These are phyloP conservation scores for Erysimum cheiri DNA, from an alignment of 441 rosid species.

Conservation along the genomic window DNA sequence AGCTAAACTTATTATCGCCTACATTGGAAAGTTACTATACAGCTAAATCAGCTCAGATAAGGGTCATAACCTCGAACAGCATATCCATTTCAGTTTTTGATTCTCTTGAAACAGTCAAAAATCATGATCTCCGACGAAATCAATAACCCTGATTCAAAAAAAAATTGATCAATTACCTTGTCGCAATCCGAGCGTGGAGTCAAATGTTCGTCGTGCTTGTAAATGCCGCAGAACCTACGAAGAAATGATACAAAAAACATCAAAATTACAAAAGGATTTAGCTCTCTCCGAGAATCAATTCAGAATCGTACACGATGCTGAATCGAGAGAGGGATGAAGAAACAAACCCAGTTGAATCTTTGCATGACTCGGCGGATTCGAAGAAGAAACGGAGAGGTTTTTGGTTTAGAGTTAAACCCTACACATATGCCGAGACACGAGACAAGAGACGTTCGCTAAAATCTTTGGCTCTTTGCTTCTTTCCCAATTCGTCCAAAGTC, in stretches of 20 bases:
- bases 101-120: background rate
- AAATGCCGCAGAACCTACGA: conserved; percentile 61
- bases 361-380: conserved; percentile 45
- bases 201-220: conserved; percentile 44
- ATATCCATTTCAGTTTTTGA: background rate
- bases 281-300: conserved; percentile 1
- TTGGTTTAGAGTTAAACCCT: conserved; percentile 38
- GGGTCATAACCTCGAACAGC: background rate
- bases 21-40: background rate
- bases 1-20: conserved; percentile 18
- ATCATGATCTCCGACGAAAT: conserved; percentile 4
- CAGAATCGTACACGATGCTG: background rate
- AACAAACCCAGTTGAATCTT: conserved; percentile 57
- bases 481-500: background rate
- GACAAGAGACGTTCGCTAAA: conserved; percentile 15
- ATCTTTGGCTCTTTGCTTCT: background rate
- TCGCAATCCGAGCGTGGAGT: conserved; percentile 43
- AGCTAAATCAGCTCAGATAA: background rate
- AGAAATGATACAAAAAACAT: background rate
- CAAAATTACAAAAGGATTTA: background rate
- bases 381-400: conserved; percentile 31
- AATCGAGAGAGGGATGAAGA: conserved; percentile 34
- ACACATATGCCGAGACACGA: conserved; percentile 5
- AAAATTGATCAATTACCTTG: no score
- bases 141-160: no score